Evolutionary conservation across 2,329 filamentous ascomycete species (phyloP), one percentile per base, ranked within the genome.

Genomic region (Alternaria conjuncta): DNA sequence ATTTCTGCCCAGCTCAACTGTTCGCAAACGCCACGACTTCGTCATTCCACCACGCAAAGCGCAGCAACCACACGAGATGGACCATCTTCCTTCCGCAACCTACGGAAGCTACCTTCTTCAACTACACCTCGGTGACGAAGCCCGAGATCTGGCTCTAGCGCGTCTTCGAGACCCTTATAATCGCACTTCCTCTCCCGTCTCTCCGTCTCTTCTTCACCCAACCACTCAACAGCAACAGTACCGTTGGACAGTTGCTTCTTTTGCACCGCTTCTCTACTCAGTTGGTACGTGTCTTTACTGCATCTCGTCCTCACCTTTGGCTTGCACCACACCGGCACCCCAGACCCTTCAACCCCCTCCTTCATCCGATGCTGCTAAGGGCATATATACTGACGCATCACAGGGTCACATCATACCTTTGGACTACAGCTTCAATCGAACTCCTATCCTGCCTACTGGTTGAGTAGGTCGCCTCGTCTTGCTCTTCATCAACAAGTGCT

Each of bases 191-290:
- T 56, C 26, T 43, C 60, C 47, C 58, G 10, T 66, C 49, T 65
- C 63, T 41, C 30, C 15, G 30, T n/a, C 66, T 66, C 57, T 67
- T 62, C 63, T 66, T 45, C 59, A 23, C 20, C 49, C 30, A 21
- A 51, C 28, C 61, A 66, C 45, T 41, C 43, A 15, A 44, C 26
- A 44, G 15, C 57, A 53, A 44, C 47, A 45, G 26, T 46, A 20
- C n/a, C 25, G 7, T 56, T 45, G 26, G 53, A 44, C 32, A 26
- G 53, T 55, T 44, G 36, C 18, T 55, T 26, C 18, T 41, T 2
- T 44, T 21, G 36, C 11, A 55, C 15, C 21, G 23, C 18, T 21
- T 44, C 5, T 26, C 15, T 20, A 20, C n/a, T 15, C 36, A 41
- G n/a, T 55, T 44, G 21, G 53, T 44, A 44, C 6, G 21, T 55